These are phyloP conservation scores for Didymosphaeria variabile DNA, from an alignment of 2,329 filamentous ascomycete genomes.

Conservation along the genomic window DNA sequence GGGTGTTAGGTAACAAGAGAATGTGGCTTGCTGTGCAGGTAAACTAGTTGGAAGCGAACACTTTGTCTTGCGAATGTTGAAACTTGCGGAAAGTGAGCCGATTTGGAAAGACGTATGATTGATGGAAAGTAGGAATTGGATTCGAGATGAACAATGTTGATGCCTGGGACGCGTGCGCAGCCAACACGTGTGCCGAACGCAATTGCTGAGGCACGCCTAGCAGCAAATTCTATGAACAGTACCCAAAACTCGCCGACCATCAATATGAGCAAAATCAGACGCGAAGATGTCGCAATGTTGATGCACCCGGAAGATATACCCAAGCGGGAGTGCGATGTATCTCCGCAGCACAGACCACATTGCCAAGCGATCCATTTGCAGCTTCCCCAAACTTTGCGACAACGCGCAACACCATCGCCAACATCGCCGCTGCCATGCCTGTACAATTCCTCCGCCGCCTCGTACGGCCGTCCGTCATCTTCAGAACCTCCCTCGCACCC, in stretches of 20 bases:
- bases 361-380: conserved; percentile 19
- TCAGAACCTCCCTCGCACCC: conserved; percentile 25
- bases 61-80: neutral
- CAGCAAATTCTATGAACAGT: neutral
- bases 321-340: neutral
- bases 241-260: neutral
- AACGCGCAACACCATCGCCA: conserved; percentile 17
- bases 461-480: conserved; percentile 44
- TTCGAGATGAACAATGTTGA: conserved; percentile 4
- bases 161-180: conserved; percentile 10
- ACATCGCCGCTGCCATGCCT: conserved; percentile 45
- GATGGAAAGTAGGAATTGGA: neutral
- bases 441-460: conserved; percentile 51
- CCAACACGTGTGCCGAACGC: neutral
- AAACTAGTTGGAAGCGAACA: neutral
- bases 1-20: neutral
- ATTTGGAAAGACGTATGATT: neutral
- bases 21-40: neutral
- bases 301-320: neutral
- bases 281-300: neutral
- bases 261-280: neutral
- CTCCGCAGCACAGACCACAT: conserved; percentile 21
- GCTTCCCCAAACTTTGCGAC: conserved; percentile 27
- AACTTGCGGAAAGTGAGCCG: neutral
- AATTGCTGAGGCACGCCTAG: neutral